Evolutionary conservation across 352 stramenopile genomes (phyloP), one percentile per base, ranked within the genome.

Genomic region (Globisporangium uncinulatum): DNA sequence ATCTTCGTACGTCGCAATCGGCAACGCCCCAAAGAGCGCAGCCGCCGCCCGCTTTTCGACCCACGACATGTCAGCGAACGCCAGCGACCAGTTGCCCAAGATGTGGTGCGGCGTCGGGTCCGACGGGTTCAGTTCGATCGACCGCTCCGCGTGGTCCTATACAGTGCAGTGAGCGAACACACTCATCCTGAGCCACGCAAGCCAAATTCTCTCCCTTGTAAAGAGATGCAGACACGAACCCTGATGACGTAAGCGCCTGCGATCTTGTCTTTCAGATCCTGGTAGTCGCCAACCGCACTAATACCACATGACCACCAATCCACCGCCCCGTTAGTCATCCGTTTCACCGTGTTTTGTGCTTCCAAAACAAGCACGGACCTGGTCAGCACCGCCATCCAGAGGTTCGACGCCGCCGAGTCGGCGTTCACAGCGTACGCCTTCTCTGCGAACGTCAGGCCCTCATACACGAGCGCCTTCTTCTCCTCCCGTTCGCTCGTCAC

Each of bases 51-150:
- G 64, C 55, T 86, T 85, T 56, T 92, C 82, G 55, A 90, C 76
- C 82, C 82, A 92, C 44, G 72, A 78, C 62, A 92, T 81, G 55
- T 89, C 76, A 11, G 82, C 79, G 51, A 92, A 86, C n/a, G 81
- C 79, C 19, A 89, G 70, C 54, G 79, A 87, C 81, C 81, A 92
- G 37, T 87, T 79, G 6, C 79, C 81, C 37, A 92, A 59, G 31
- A 92, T 87, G 52, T 88, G 83, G 66, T 87, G 71, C 21, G 66
- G 77, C 4, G 72, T 86, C 13, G 79, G 65, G 54, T 89, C 76
- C 6, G 57, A 68, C 19, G 79, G 75, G 56, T 92, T 76, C 37
- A 92, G 56, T 45, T 88, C 79, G n/a, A 92, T 86, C 24, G 81
- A 73, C n/a, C 76, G 72, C 39, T 83, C 54, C 39, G 85, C 82